Base-by-base conservation (phyloP, 305 asterid species). In the Nicotiana rustica region DNA sequence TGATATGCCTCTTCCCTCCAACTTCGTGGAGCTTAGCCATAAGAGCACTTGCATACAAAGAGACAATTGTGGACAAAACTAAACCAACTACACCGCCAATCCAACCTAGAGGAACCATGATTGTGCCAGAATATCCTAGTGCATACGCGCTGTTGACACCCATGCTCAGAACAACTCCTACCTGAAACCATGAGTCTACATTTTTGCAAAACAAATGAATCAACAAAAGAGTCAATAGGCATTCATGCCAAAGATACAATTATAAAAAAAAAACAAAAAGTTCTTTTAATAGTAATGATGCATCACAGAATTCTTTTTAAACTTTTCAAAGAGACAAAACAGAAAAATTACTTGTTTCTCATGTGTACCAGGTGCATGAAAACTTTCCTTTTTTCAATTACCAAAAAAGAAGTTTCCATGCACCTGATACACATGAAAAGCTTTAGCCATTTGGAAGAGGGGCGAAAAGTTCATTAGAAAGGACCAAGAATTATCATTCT, bases 51-150 rank as follows among this genome's bases (percentile, higher is more conserved):
- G 99, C 98, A 65, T 96, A 91, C 64, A 94, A 82, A 5, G 99
- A 96, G 33, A 92, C 77, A 3, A 85, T 77, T 3, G 97, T 91
- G 4, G 99, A 97, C 77, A 92, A 77, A 79, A 94, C 83, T 12
- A 96, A 86, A 55, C 98, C 99, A 35, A 93, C 86, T 13, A 93
- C 99, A 59, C 99, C 98, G n/a, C 97, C 97, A 6, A 88, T 49
- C 99, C 99, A 96, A 59, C 98, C 97, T 84, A 96, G 86, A 4
- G 98, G 99, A 79, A 93, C 96, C 99, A 96, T 96, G 85, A 94
- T 87, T 0, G 97, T 89, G 7, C 97, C 99, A 21, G 98, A 92
- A 82, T 95, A 94, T 41, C 99, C 98, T 73, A 95, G 92, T 85
- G 93, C 99, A 78, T 94, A 95, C 0, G 96, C 99, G 57, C 98